These are phyloP conservation scores for Trichophyton rubrum DNA, from an alignment of 2,329 filamentous ascomycete genomes.

Conservation along the genomic window DNA sequence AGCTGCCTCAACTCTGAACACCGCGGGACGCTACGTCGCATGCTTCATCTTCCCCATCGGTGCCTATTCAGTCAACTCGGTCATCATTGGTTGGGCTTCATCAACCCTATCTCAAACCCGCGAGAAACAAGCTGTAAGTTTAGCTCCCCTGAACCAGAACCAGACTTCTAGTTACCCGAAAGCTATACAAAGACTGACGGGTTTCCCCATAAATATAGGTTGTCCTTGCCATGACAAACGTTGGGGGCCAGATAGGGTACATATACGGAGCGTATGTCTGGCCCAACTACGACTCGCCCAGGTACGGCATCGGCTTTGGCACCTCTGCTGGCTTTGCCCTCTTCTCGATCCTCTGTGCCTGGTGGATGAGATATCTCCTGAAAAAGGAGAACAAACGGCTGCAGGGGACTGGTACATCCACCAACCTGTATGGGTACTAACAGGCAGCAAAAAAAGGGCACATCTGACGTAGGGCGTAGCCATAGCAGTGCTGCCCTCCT, in stretches of 20 bases:
- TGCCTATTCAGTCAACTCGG: constrained; percentile 27
- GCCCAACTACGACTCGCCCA: constrained; percentile 17
- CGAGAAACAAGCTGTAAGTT: constrained; percentile 33
- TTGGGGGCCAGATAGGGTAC: constrained; percentile 27
- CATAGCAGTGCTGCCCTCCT: background rate
- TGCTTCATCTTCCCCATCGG: constrained; percentile 24
- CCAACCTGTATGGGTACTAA: constrained; percentile 14
- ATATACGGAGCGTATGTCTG: constrained; percentile 32
- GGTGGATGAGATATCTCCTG: constrained; percentile 14
- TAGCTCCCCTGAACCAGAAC: background rate
- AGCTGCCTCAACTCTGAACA: constrained; percentile 19
- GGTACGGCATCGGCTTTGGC: constrained; percentile 14
- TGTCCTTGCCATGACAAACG: constrained; percentile 31
- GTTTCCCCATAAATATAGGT: constrained; percentile 6
- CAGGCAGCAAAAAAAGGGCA: background rate
- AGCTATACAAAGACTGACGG: background rate
- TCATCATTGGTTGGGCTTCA: constrained; percentile 34
- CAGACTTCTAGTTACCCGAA: background rate
- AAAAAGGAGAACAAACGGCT: constrained; percentile 12
- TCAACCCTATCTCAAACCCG: constrained; percentile 31
- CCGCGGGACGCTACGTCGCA: constrained; percentile 22
- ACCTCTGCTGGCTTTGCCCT: constrained; percentile 13
- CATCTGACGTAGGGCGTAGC: no score
- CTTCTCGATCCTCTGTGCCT: constrained; percentile 13
- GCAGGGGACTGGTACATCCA: background rate